Evolutionary conservation across 768 basidiomycete species (phyloP).

Genomic region (Hericium coralloides): DNA sequence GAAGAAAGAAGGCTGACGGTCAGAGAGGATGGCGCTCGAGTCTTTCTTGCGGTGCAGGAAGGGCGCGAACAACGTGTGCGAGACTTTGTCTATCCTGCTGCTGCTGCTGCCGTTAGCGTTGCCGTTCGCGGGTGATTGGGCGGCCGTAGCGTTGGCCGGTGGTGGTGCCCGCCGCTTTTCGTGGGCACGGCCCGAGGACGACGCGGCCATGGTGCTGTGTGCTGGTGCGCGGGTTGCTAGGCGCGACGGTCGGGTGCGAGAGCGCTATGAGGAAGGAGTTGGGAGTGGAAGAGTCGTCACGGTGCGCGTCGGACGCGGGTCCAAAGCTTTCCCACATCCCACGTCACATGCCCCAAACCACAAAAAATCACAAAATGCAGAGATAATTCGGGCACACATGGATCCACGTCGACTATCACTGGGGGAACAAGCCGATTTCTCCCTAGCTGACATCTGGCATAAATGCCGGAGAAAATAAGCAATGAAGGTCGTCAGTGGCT

Average conservation of each 20-base stretch:
- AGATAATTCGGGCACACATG: no score
- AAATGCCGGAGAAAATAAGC: no score
- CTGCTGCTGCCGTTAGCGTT: slow-evolving; percentile 8
- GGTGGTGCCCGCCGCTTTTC: slow-evolving; percentile 23
- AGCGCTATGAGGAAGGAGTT: background rate
- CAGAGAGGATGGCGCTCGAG: slow-evolving; percentile 64
- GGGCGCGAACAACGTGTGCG: slow-evolving; percentile 63
- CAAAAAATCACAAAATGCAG: no score
- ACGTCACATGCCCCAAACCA: background rate
- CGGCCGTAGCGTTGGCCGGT: slow-evolving; percentile 19
- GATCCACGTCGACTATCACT: no score
- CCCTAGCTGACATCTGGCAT: no score
- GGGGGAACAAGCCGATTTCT: no score
- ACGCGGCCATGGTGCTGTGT: slow-evolving; percentile 14
- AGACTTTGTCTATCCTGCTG: slow-evolving; percentile 50
- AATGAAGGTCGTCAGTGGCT: no score
- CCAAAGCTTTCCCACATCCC: background rate
- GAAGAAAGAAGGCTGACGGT: slow-evolving; percentile 40
- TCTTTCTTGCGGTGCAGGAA: slow-evolving; percentile 56
- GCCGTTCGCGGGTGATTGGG: slow-evolving; percentile 25
- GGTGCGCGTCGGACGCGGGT: background rate
- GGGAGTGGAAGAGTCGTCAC: background rate
- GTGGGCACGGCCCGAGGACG: slow-evolving; percentile 14
- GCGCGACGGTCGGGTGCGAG: background rate
- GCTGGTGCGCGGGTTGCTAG: background rate